Conservation (phyloP, 192 early-diverging fungal species). For the Linderina pennispora region DNA sequence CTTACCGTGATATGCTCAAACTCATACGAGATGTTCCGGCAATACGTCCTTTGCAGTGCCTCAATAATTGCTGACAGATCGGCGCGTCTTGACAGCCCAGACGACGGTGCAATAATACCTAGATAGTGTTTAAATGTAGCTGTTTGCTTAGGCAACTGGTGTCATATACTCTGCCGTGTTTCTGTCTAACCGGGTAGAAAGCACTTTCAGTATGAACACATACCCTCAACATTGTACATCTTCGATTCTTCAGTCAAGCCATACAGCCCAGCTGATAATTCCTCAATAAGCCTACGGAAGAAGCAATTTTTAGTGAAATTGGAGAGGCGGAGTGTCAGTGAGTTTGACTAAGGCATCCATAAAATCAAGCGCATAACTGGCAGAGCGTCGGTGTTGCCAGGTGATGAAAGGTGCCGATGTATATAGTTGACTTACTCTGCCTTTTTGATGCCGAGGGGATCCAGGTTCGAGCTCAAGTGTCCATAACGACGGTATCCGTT, state of each 20-base stretch:
- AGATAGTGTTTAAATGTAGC: constrained; percentile 1
- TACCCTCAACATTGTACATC: constrained; percentile 25
- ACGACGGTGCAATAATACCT: constrained; percentile 29
- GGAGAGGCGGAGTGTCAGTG: constrained; percentile 64
- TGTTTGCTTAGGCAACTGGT: background rate
- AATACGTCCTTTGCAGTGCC: constrained; percentile 60
- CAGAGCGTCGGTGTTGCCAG: too few relatives aligned
- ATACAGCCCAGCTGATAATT: constrained; percentile 62
- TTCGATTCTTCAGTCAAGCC: constrained; percentile 57
- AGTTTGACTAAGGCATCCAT: too few relatives aligned
- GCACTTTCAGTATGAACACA: background rate
- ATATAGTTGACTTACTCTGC: constrained; percentile 50
- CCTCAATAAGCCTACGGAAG: constrained; percentile 44
- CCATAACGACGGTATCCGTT: constrained; percentile 75
- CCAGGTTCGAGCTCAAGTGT: constrained; percentile 73
- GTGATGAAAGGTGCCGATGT: too few relatives aligned
- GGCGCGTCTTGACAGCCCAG: constrained; percentile 2
- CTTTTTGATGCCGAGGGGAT: constrained; percentile 70
- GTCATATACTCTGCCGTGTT: background rate
- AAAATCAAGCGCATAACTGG: too few relatives aligned
- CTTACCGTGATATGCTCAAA: constrained; percentile 78
- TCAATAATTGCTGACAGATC: constrained; percentile 23
- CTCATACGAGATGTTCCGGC: constrained; percentile 83
- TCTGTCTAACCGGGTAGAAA: too few relatives aligned
- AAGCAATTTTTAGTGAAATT: too few relatives aligned